Percentiles rank a stretch among this genome's conserved stretches.
Evolutionary conservation across 1,284 basidiomycete genomes (phyloP).

Genomic region (Pseudozyma sp.): DNA sequence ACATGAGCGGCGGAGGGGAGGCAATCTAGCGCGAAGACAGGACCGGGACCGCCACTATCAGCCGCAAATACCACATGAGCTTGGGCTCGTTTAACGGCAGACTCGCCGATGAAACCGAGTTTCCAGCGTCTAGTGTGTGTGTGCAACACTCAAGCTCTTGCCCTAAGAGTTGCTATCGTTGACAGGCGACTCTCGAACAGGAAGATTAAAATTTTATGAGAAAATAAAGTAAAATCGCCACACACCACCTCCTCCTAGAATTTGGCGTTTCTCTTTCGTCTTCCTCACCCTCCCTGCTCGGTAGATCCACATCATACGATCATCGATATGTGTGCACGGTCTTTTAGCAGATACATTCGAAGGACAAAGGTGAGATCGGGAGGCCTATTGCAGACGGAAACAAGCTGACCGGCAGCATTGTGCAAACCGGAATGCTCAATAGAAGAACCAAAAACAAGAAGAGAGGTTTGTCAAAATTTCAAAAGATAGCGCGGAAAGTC

Average conservation of each 20-base stretch:
- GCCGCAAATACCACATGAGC: neutral
- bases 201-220: neutral
- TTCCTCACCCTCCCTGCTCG: neutral
- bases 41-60: neutral
- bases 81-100: neutral
- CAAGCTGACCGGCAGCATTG: neutral
- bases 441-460: neutral
- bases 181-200: slow-evolving; percentile 5
- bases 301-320: no score
- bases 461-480: neutral
- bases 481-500: slow-evolving; percentile 2
- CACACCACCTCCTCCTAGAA: no score
- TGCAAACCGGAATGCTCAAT: no score
- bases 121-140: neutral
- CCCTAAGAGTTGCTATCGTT: slow-evolving; percentile 6
- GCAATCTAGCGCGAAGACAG: neutral
- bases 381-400: neutral
- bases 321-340: no score
- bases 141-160: neutral
- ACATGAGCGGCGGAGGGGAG: no score
- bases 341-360: no score
- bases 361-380: no score
- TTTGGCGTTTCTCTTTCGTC: neutral
- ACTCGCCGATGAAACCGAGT: slow-evolving; percentile 6
- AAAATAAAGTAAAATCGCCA: neutral